Base-by-base conservation (phyloP, 2,329 filamentous ascomycete genomes). In the Sclerotinia subarctica region DNA sequence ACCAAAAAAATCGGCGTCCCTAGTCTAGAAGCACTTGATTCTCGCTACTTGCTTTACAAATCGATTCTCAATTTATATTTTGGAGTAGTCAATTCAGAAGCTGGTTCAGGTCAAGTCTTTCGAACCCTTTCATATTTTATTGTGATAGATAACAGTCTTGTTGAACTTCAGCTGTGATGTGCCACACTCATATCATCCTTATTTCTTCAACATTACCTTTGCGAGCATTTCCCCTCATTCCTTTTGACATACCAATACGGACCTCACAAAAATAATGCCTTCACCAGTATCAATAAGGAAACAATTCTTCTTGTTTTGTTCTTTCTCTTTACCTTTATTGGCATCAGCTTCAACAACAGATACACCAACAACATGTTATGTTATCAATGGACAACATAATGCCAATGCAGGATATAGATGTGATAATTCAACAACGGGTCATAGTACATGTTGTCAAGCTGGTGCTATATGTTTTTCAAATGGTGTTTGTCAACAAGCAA, bases 391-490 rank as follows among this genome's bases (percentile, higher is more conserved):
- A 15, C n/a, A 24, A n/a, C 62, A 63, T n/a, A 69, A 64, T 38
- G 10, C 8, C 8, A 46, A 68, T 19, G 62, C 68, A 19, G 66
- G 66, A 29, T 73, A 66, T 63, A 65, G 72, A 62, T 74, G 73
- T 46, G 64, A 73, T 53, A 73, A 74, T 53, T 44, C 54, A 46
- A 73, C 73, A 4, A 70, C 71, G 2, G 71, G 72, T 15, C 69
- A 73, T 53, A 71, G 66, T 52, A 62, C 71, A 13, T 74, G 72
- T 53, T 74, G 71, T 42, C 58, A 19, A 15, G 32, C 62, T 26
- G 73, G 73, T 59, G 68, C 69, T 11, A 70, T 69, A 29, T 74
- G 73, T 56, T 74, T 70, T 47, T 73, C 70, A 13, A 74, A 73
- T 46, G 73, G 73, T 10, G 54, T 74, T 17, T 74, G 72, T 59